Base-by-base conservation (phyloP, 192 early-diverging fungal genomes). In the Gigaspora rosea region DNA sequence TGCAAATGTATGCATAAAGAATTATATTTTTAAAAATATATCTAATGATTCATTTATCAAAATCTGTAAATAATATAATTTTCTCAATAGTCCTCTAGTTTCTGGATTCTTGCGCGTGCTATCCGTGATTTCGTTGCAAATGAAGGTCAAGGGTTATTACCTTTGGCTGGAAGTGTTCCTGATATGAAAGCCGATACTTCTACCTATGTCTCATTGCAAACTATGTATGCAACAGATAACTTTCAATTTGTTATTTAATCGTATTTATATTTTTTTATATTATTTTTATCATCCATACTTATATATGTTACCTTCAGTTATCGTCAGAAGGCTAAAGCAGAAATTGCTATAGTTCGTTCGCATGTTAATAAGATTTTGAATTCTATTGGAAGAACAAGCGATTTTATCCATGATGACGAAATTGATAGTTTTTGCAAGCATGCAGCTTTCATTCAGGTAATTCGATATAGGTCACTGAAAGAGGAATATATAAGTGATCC, bases 181-280 rank as follows among this genome's bases (percentile, higher is more conserved):
- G 97, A 99, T 82, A 99, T 99, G 97, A 98, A 99, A 80, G 88
- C 97, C 8, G 94, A 99, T 78, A 98, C 96, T 2, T 87, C 88
- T 32, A 90, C 91, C 50, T 99, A 92, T 81, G 90, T 99, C 18
- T 81, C 78, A 9, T 82, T 99, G 66, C 96, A 97, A 81, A 92
- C 87, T 63, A 83, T 96, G 90, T 75, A 75, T 13, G 72, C 10
- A 71, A 52, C 22, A 32, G 8, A 56, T 56, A 5, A 18, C 8
- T 56, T 11, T 56, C 4, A 56, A 16, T 12, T 11, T 16, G 3
- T 54, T 12, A 54, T 16, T 54, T 54, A 16, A 54, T 54, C 9
- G 11, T 4, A 54, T 11, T 54, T 54, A 54, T 54, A 16, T 54
- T 54, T 0, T 54, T 54, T 54, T 54, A 16, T 54, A n/a, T n/a